Conservation (phyloP, 441 rosid genomes). For the Erodium chrysanthum region DNA sequence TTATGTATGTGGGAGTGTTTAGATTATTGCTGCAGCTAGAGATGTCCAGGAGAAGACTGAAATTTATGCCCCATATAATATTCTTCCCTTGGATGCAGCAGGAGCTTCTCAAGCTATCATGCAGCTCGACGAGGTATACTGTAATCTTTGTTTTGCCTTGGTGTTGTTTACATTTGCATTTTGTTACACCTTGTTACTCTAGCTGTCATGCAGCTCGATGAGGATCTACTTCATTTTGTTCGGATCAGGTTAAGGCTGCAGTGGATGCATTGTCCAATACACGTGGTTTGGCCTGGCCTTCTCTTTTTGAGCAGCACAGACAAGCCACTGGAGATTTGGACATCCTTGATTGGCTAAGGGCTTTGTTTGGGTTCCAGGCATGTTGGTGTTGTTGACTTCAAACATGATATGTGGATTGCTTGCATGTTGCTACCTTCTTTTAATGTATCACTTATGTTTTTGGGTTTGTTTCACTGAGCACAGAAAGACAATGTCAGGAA, state of each 20-base stretch:
- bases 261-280: slow-evolving; percentile 84
- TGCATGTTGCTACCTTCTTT: background rate
- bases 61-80: slow-evolving; percentile 89
- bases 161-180: background rate
- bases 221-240: too few relatives aligned
- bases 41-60: slow-evolving; percentile 96
- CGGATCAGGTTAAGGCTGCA: slow-evolving; percentile 36
- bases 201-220: too few relatives aligned
- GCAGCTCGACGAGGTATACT: slow-evolving; percentile 85
- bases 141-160: background rate
- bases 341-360: slow-evolving; percentile 93
- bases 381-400: slow-evolving; percentile 23
- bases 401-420: background rate
- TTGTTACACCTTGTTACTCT: background rate
- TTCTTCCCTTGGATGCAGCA: slow-evolving; percentile 90
- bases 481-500: slow-evolving; percentile 94
- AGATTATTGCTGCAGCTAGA: slow-evolving; percentile 96
- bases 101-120: slow-evolving; percentile 83
- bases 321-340: slow-evolving; percentile 80
- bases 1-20: slow-evolving; percentile 19
- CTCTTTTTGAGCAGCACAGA: slow-evolving; percentile 67
- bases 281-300: slow-evolving; percentile 80
- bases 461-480: slow-evolving; percentile 20
- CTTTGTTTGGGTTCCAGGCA: slow-evolving; percentile 98
- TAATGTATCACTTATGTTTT: slow-evolving; percentile 11